Conservation (phyloP, 257 asterid genomes). For the Striga asiatica region DNA sequence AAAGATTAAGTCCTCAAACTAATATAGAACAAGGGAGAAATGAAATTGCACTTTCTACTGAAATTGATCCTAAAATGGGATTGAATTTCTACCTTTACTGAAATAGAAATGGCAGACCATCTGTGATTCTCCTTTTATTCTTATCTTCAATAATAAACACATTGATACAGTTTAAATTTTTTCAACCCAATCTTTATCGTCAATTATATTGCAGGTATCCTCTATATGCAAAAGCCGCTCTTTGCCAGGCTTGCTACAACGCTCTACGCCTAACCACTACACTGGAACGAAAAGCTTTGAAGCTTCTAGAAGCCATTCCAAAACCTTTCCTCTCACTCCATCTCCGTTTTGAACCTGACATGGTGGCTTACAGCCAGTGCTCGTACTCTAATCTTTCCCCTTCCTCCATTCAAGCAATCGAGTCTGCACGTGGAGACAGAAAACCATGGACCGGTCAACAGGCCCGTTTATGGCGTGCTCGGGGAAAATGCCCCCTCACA, state of each 20-base stretch:
- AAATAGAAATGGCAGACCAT: no score
- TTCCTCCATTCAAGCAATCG: slow-evolving; percentile 58
- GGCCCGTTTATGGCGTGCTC: slow-evolving; percentile 80
- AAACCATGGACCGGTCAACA: slow-evolving; percentile 89
- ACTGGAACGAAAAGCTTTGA: slow-evolving; percentile 54
- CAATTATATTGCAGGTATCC: slow-evolving; percentile 58
- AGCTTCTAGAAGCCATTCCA: slow-evolving; percentile 87
- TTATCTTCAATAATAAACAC: no score
- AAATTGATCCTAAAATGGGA: no score
- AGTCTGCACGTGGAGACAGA: slow-evolving; percentile 66
- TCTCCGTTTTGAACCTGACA: slow-evolving; percentile 98
- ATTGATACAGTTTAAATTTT: background rate
- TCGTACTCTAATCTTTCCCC: slow-evolving; percentile 57
- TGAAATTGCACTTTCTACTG: no score
- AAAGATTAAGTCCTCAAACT: no score
- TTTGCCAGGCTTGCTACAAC: slow-evolving; percentile 82
- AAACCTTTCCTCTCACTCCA: slow-evolving; percentile 95
- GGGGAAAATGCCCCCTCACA: slow-evolving; percentile 93
- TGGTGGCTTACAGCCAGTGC: slow-evolving; percentile 97
- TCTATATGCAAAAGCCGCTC: slow-evolving; percentile 73
- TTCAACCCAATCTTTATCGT: background rate
- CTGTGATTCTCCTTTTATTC: no score
- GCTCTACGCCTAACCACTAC: slow-evolving; percentile 57
- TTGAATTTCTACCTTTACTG: no score
- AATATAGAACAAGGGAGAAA: no score